Evolutionary conservation across 2,329 filamentous ascomycete species (phyloP), one percentile per base, ranked within the genome.

Genomic region (Alternaria incomplexa): DNA sequence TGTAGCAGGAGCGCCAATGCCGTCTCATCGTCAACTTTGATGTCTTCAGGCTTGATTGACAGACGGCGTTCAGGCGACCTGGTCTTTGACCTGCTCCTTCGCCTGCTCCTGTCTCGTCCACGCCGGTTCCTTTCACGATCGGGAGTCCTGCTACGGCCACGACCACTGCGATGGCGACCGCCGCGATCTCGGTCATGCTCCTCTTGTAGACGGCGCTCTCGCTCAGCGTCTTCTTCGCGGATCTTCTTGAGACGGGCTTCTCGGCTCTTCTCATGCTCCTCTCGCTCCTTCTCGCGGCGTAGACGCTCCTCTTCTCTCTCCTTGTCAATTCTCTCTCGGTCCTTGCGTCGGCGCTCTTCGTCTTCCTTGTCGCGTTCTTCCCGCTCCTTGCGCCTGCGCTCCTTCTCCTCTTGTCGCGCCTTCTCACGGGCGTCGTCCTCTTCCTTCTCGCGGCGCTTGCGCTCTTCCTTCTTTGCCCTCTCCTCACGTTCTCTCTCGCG

Each of bases 401-500:
- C 85, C 64, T 83, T 83, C 66, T 80, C 80, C 54, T 82, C 82
- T 58, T 83, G 83, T 51, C 83, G 82, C 45, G 78, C 75, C 61
- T 56, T 86, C 70, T 84, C 82, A 50, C 79, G 79, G 56, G 76
- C 73, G 48, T 83, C 81, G 25, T 82, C 80, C 56, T 83, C 79
- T 56, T 79, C 81, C 65, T 83, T 83, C 72, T 85, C 82, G 67
- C 83, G 83, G 36, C 85, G 81, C 56, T 82, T 81, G 47, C 84
- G 81, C 62, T 86, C 79, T 85, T 85, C 79, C 87, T 88, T 77
- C 90, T 87, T 73, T 87, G 89, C 58, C 50, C 72, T 68, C 53
- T 77, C 76, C 62, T 90, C 85, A 11, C 71, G 69, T 57, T 88
- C 87, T 63, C 81, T 81, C 58, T 87, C 86, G 20, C 84, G 83